Conservation (phyloP, 352 stramenopile genomes). For the Globisporangium iwayamae region DNA sequence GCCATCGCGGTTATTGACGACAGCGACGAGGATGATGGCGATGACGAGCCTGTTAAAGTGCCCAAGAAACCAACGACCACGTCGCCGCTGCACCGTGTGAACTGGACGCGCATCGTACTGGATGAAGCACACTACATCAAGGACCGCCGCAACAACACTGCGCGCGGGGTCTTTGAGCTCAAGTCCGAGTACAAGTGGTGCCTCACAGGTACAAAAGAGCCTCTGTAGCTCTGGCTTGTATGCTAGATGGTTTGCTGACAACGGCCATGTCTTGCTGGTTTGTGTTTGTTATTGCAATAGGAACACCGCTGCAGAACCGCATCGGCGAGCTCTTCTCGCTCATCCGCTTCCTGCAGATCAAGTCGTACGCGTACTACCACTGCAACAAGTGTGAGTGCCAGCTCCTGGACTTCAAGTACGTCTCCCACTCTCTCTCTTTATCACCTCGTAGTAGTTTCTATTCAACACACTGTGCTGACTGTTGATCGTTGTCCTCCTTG, state of each 20-base stretch:
- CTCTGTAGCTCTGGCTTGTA: neutral
- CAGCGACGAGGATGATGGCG: constrained; percentile 28
- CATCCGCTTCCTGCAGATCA: constrained; percentile 96
- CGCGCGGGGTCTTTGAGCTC: constrained; percentile 96
- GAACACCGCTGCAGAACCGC: constrained; percentile 94
- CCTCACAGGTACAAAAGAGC: constrained; percentile 85
- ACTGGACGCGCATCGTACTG: constrained; percentile 97
- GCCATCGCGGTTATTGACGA: constrained; percentile 28
- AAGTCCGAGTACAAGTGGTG: constrained; percentile 97
- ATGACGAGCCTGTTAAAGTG: constrained; percentile 20
- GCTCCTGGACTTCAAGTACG: constrained; percentile 94
- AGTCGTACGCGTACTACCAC: constrained; percentile 98
- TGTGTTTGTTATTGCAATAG: constrained; percentile 23
- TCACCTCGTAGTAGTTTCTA: neutral
- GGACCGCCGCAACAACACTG: constrained; percentile 91
- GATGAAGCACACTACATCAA: constrained; percentile 97
- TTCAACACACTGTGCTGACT: constrained; percentile 21
- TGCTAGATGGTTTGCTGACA: too few species aligned
- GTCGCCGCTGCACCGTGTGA: constrained; percentile 91
- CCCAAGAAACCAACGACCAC: constrained; percentile 39
- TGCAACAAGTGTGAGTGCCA: constrained; percentile 95
- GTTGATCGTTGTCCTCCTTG: constrained; percentile 16
- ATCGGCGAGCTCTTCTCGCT: constrained; percentile 96
- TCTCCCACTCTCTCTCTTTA: constrained; percentile 12
- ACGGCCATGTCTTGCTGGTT: too few species aligned